Evolutionary conservation across 2,329 filamentous ascomycete genomes (phyloP).

Genomic region (Madurella mycetomatis): DNA sequence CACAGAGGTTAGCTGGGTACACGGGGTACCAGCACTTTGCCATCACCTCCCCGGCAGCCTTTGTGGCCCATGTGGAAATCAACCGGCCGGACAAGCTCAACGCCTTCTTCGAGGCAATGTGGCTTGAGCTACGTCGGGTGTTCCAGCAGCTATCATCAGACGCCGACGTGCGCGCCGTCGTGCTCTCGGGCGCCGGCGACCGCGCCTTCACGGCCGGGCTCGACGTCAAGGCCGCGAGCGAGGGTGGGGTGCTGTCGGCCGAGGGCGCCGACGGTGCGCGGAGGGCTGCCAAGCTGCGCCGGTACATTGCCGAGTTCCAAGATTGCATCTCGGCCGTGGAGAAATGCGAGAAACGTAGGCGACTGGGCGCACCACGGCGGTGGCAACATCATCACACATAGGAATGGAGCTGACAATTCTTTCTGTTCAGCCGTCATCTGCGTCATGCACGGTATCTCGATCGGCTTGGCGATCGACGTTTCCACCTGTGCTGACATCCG

Average conservation of each 20-base stretch:
- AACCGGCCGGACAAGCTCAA: slow-evolving; percentile 85
- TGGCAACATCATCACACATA: not conserved
- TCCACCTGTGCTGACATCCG: slow-evolving; percentile 67
- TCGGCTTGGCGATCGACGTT: slow-evolving; percentile 75
- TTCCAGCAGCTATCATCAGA: slow-evolving; percentile 70
- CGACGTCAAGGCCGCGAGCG: slow-evolving; percentile 68
- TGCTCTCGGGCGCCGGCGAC: slow-evolving; percentile 77
- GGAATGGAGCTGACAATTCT: not conserved
- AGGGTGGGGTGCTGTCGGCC: slow-evolving; percentile 42
- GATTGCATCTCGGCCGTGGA: slow-evolving; percentile 71
- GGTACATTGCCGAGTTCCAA: slow-evolving; percentile 76
- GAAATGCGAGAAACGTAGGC: slow-evolving; percentile 78
- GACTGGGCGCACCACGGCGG: too few species aligned
- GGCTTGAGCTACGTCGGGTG: slow-evolving; percentile 70
- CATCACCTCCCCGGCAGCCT: slow-evolving; percentile 64
- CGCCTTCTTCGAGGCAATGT: slow-evolving; percentile 80
- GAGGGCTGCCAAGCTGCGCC: slow-evolving; percentile 56
- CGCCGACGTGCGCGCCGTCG: slow-evolving; percentile 66
- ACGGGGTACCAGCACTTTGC: slow-evolving; percentile 62
- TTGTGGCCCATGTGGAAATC: slow-evolving; percentile 88
- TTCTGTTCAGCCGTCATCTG: slow-evolving; percentile 65
- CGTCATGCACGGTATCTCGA: slow-evolving; percentile 71
- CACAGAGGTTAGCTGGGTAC: slow-evolving; percentile 33
- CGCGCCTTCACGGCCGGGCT: slow-evolving; percentile 82
- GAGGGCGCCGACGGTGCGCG: slow-evolving; percentile 56